Percentiles rank a stretch among this genome's conserved stretches.
phyloP scores from a whole-genome alignment of 2,329 filamentous ascomycete genomes.

The Talaromyces sp. region DNA sequence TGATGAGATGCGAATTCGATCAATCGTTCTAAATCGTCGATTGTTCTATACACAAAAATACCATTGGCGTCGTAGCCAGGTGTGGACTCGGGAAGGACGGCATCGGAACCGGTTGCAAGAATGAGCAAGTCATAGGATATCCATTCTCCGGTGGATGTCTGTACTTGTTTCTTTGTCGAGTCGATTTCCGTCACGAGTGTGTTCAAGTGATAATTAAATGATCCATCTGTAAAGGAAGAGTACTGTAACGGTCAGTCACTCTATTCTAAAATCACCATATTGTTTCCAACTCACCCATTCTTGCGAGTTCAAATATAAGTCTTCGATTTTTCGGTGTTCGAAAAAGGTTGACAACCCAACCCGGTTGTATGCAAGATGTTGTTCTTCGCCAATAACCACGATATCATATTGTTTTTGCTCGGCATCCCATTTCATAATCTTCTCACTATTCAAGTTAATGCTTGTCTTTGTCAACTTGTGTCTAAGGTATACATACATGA shows the following conservation, averaged over 20 bases:
- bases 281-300: conserved; percentile 62
- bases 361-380: conserved; percentile 85
- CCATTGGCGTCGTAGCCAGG: conserved; percentile 76
- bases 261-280: not conserved
- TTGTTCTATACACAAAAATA: conserved; percentile 85
- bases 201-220: conserved; percentile 72
- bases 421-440: conserved; percentile 78
- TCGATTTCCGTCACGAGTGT: conserved; percentile 68
- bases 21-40: conserved; percentile 73
- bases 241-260: conserved; percentile 52
- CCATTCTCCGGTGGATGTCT: conserved; percentile 65
- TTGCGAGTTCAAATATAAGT: conserved; percentile 79
- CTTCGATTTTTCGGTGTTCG: conserved; percentile 77
- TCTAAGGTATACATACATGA: conserved; percentile 62
- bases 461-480: too few relatives aligned
- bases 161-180: conserved; percentile 61
- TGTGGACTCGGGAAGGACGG: conserved; percentile 67
- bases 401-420: conserved; percentile 73
- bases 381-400: conserved; percentile 81
- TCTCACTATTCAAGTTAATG: conserved; percentile 61
- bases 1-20: conserved; percentile 68
- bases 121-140: conserved; percentile 78
- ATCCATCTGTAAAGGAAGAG: conserved; percentile 60
- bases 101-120: conserved; percentile 82
- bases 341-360: conserved; percentile 89